Evolutionary conservation across 1,284 basidiomycete species (phyloP), one percentile per base, ranked within the genome.

Genomic region (Tylopilus orsonianus): DNA sequence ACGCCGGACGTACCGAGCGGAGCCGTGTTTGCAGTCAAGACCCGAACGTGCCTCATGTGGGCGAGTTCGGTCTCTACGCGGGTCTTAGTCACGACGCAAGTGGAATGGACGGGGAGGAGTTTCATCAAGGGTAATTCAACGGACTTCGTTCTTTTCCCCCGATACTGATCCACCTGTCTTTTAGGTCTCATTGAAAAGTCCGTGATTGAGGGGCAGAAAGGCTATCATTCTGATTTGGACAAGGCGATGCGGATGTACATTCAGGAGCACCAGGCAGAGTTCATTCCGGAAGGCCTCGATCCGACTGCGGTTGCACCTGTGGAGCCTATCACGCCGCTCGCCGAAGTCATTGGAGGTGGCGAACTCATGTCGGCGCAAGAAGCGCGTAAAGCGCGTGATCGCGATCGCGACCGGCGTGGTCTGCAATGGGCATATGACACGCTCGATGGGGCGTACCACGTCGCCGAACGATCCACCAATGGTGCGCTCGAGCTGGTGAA

Each of bases 1-100:
- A 97, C 93, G 8, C 96, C 95, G 0, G 96, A 99, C 52, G 95
- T 98, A 8, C 96, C 96, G 0, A 91, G 86, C 55, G 96, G 96
- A 1, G 81, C 87, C 4, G 91, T 90, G 38, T 99, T 99, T 66
- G 76, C 83, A 4, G 93, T 98, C 60, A 96, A 94, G 77, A 98
- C 96, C 14, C 75, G 85, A 57, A 97, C 93, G 9, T 98, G 95
- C 66, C 78, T 99, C 48, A 98, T 84, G 67, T 99, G 95, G 95
- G 93, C 90, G 5, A 87, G 87, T 42, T 74, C 80, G 4, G 81
- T 89, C 45, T 81, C 85, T 4, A 87, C 90, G 2, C 82, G 80
- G 44, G 81, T 99, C 12, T 60, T 92, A 8, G 92, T 99, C 4
- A 95, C 93, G 30, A 94, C 90, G 7, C 82, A 89, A 56, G 93